Evolutionary conservation across 148 eudicot species (phyloP), one percentile per base, ranked within the genome.

Genomic region (Chenopodium berlandieri): DNA sequence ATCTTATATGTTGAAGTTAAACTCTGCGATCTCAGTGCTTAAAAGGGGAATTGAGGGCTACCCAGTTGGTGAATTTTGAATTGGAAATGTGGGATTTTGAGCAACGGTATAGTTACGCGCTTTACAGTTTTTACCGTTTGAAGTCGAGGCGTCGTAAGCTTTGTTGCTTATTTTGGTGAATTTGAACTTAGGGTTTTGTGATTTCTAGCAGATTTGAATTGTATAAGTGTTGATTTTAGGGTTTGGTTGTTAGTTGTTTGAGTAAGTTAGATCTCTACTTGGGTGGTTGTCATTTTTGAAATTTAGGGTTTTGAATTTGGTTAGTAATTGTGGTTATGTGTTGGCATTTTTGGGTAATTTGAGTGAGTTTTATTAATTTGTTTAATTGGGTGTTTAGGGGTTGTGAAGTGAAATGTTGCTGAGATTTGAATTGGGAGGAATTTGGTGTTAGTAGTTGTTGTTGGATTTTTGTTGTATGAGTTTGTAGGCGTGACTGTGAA

Each of bases 71-170:
- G 60, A 75, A 85, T 75, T 82, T 81, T 85, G 81, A 83, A 86
- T 79, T 70, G 67, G 80, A 71, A 81, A 84, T 82, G 87, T 72
- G 80, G 84, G 82, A 72, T 82, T 77, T 85, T 87, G 71, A 78
- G 87, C 82, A 82, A 81, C 82, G 75, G 80, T 79, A 73, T 71
- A 79, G 69, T 85, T 80, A 50, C 81, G 85, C 79, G 77, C 81
- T 85, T 73, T 81, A 66, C 76, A 80, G 85, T 82, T 82, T 89
- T 85, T 83, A 85, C 89, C 83, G 89, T 86, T 85, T 87, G 85
- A 74, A 83, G 86, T 77, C 71, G 83, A 75, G 70, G 83, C 76
- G 47, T 82, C 64, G 74, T 54, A 75, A 74, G 82, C 62, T 72
- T 54, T 75, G 74, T 75, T 50, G 80, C 79, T 71, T 69, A 77